A percentile compares a stretch with the other conserved stretches of the same genome.
Evolutionary conservation across 1,139 yeast species (phyloP).

Genomic region (Spathaspora sp.): DNA sequence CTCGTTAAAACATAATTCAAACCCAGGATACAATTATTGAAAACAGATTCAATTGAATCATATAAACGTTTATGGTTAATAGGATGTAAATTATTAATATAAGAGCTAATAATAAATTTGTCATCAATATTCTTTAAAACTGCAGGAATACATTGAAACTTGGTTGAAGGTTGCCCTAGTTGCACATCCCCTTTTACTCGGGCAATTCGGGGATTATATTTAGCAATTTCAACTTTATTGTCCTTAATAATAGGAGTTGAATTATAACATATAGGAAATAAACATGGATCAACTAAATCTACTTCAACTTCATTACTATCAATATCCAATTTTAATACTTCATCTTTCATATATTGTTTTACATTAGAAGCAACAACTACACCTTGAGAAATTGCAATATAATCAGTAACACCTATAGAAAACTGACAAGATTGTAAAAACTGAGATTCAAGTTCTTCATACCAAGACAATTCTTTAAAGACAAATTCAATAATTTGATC

Average conservation of each 20-base stretch:
- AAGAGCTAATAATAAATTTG: conserved; percentile 25
- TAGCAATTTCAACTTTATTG: conserved; percentile 10
- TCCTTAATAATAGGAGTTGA: conserved; percentile 23
- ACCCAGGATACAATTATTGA: conserved; percentile 30
- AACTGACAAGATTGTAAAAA: conserved; percentile 6
- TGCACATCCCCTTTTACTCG: conserved; percentile 19
- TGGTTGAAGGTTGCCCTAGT: conserved; percentile 20
- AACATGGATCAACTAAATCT: conserved; percentile 33
- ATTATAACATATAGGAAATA: conserved; percentile 31
- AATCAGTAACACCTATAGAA: conserved; percentile 18
- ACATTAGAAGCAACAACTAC: conserved; percentile 13
- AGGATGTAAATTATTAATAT: conserved; percentile 44
- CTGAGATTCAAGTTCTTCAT: conserved; percentile 17
- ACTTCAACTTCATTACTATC: conserved; percentile 33
- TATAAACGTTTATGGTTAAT: conserved; percentile 24
- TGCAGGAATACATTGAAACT: conserved; percentile 37
- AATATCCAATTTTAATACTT: conserved; percentile 24
- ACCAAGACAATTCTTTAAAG: conserved; percentile 31
- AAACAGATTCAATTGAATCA: conserved; percentile 26
- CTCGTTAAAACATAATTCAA: conserved; percentile 28
- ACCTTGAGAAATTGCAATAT: conserved; percentile 18
- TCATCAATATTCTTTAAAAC: conserved; percentile 17
- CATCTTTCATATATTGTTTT: conserved; percentile 12
- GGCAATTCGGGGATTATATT: conserved; percentile 14
- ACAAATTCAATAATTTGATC: conserved; percentile 24